A percentile compares a stretch with the other conserved stretches of the same genome.
phyloP scores from a whole-genome alignment of 441 rosid species.

The Pelargonium citronellum region DNA sequence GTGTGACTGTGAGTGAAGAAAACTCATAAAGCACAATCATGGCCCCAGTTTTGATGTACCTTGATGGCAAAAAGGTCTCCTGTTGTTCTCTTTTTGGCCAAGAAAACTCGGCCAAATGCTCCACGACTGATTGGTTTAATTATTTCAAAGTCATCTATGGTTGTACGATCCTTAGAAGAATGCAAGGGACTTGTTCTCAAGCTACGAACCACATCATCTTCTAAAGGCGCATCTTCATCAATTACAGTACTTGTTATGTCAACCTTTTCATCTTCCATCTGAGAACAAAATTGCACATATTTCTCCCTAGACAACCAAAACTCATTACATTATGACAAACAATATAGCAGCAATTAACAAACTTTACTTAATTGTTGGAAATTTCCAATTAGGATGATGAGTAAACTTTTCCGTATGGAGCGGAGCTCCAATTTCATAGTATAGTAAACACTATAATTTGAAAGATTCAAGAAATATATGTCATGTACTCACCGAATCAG shows the following conservation, averaged over 20 bases:
- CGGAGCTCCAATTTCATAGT: slow-evolving; percentile 3
- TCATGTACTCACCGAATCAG: slow-evolving; percentile 59
- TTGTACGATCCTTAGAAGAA: slow-evolving; percentile 77
- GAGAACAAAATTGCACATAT: slow-evolving; percentile 88
- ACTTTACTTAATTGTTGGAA: slow-evolving; percentile 15
- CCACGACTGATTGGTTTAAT: slow-evolving; percentile 99
- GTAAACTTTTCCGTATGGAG: slow-evolving; percentile 7
- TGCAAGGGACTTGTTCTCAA: slow-evolving; percentile 91
- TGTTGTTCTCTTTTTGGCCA: slow-evolving; percentile 93
- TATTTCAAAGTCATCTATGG: slow-evolving; percentile 97
- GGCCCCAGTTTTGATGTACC: slow-evolving; percentile 35
- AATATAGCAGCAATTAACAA: slow-evolving; percentile 15
- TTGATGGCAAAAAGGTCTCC: slow-evolving; percentile 98
- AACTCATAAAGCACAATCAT: slow-evolving; percentile 5
- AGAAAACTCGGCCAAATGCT: slow-evolving; percentile 96
- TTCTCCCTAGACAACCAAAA: slow-evolving; percentile 64
- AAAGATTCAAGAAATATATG: slow-evolving; percentile 16
- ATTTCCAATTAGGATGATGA: slow-evolving; percentile 4
- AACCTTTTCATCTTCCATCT: slow-evolving; percentile 78
- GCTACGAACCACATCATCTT: slow-evolving; percentile 92
- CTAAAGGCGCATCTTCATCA: slow-evolving; percentile 93
- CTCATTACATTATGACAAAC: slow-evolving; percentile 15
- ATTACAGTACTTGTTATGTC: slow-evolving; percentile 78
- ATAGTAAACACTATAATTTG: slow-evolving; percentile 1
- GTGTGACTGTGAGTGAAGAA: background rate